These are phyloP conservation scores for Juglanconis sp. DNA, from an alignment of 2,329 filamentous ascomycete species.

Conservation along the genomic window DNA sequence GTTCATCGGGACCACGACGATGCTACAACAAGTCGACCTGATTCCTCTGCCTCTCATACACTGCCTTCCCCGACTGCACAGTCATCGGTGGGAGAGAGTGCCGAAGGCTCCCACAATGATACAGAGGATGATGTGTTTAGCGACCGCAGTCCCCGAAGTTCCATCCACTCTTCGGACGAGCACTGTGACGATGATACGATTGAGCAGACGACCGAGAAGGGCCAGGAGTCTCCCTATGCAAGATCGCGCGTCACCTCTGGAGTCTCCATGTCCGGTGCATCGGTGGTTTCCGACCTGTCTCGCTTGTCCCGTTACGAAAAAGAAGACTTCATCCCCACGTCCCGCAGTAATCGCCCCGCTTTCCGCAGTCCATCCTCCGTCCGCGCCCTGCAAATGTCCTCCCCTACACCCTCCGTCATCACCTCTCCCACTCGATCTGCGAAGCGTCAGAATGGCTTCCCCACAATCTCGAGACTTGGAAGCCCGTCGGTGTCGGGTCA, in stretches of 20 bases:
- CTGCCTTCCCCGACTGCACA: conserved; percentile 19
- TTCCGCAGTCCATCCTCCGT: conserved; percentile 70
- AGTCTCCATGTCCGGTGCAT: conserved; percentile 25
- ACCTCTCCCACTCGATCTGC: conserved; percentile 51
- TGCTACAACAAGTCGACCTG: conserved; percentile 17
- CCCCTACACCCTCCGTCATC: conserved; percentile 56
- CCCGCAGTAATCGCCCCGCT: conserved; percentile 58
- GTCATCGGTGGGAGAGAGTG: conserved; percentile 29
- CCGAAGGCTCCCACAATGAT: conserved; percentile 49
- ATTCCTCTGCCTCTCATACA: conserved; percentile 21
- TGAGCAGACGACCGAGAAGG: conserved; percentile 17
- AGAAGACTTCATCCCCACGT: conserved; percentile 48
- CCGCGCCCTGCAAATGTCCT: conserved; percentile 69
- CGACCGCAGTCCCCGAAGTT: conserved; percentile 55
- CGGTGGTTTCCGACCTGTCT: conserved; percentile 49
- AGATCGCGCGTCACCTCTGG: conserved; percentile 34
- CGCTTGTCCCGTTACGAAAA: conserved; percentile 53
- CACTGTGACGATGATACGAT: conserved; percentile 22
- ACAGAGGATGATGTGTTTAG: conserved; percentile 58
- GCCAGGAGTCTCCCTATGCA: conserved; percentile 26
- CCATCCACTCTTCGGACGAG: conserved; percentile 47
- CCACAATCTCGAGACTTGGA: conserved; percentile 54
- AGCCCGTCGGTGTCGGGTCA: conserved; percentile 51
- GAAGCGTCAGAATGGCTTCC: conserved; percentile 41
- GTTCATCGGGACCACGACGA: conserved; percentile 8